These are phyloP conservation scores for Sisymbrium irio DNA, from an alignment of 345 rosid genomes.

Conservation along the genomic window DNA sequence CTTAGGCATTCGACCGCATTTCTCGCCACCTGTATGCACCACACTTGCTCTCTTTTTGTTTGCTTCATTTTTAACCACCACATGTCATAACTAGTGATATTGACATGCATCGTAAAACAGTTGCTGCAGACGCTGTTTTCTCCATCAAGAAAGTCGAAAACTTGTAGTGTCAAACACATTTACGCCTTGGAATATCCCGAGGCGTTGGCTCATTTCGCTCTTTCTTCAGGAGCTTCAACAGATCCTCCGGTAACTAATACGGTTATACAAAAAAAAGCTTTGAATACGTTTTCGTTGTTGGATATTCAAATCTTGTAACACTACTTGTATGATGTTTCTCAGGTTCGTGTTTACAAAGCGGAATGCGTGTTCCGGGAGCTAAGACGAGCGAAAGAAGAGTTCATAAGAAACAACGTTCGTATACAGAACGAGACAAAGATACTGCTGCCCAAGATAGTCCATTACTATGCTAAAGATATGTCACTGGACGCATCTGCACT, in stretches of 20 bases:
- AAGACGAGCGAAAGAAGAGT: slow-evolving; percentile 59
- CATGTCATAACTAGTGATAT: not conserved
- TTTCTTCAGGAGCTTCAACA: slow-evolving; percentile 67
- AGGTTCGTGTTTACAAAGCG: slow-evolving; percentile 66
- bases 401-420: slow-evolving; percentile 47
- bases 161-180: slow-evolving; percentile 45
- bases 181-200: slow-evolving; percentile 80
- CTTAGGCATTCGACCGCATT: slow-evolving; percentile 62
- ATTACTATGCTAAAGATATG: slow-evolving; percentile 66
- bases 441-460: slow-evolving; percentile 53
- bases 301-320: not conserved
- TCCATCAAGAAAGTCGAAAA: slow-evolving; percentile 63
- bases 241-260: slow-evolving; percentile 58
- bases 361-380: slow-evolving; percentile 58
- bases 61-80: not conserved
- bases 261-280: not conserved
- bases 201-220: slow-evolving; percentile 79
- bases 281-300: not conserved
- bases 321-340: not conserved
- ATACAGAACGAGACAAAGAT: slow-evolving; percentile 63
- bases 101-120: slow-evolving; percentile 36
- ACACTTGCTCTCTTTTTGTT: not conserved
- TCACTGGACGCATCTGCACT: slow-evolving; percentile 41
- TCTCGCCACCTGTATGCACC: slow-evolving; percentile 57
- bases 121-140: slow-evolving; percentile 72